Base-by-base conservation (phyloP, 352 stramenopile genomes). In the Globisporangium uncinulatum region DNA sequence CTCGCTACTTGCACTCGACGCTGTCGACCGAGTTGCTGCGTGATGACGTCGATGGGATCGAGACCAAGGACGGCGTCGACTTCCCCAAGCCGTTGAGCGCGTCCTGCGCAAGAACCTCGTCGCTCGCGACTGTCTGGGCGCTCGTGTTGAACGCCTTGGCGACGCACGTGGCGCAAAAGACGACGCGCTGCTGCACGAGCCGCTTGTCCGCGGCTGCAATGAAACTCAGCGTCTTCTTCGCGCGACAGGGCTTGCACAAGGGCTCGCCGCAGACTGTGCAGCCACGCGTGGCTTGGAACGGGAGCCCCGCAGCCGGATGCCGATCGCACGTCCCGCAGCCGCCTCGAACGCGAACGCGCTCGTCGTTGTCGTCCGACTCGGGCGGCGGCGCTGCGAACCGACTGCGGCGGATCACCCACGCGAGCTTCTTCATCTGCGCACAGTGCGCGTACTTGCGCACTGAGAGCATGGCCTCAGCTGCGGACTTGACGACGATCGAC, bases 381-480 rank as follows among this genome's bases (percentile, higher is more conserved):
- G 10, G 31, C 14, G 49, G 3, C 48, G 15, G 13, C n/a, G 48
- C 29, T 11, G 15, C 8, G n/a, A 24, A 21, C 10, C 19, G 19
- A 17, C 50, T 32, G 34, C 50, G 50, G 4, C 45, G 56, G 21
- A 87, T 20, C 1, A 73, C 68, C 79, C 79, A 89, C 51, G 67
- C 63, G 32, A 89, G 66, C 55, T 89, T 89, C 57, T 87, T 85
- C 73, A 85, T 85, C 54, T 78, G 72, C 19, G 64, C 75, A 49
- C 75, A 86, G 29, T 79, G 58, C 5, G 78, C 70, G 52, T 73
- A 61, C 15, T 73, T 73, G 1, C 63, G 57, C 2, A 73, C 47
- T 0, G 66, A 70, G 4, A 86, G 53, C 10, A 86, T 54, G 1
- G 62, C 51, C 8, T 74, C 65, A 24, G 65, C 63, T 0, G 65